phyloP scores from a whole-genome alignment of 2,329 filamentous ascomycete genomes.

The Epichloe scottii region DNA sequence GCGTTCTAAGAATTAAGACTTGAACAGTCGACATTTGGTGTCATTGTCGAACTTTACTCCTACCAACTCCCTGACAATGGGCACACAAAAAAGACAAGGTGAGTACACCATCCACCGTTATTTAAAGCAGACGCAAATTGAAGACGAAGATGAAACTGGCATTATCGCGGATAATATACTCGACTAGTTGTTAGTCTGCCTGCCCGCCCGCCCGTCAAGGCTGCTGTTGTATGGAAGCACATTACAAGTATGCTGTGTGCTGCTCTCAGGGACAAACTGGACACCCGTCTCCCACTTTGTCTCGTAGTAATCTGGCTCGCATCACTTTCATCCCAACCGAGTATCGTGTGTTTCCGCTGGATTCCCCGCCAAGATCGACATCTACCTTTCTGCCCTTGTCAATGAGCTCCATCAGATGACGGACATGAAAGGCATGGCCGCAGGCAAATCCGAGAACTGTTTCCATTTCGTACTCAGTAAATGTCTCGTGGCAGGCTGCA shows the following conservation, averaged over 20 bases:
- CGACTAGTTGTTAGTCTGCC: not conserved
- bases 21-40: not conserved
- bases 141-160: not conserved
- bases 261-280: slow-evolving; percentile 34
- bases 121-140: not conserved
- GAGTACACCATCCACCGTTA: not conserved
- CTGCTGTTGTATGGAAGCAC: not conserved
- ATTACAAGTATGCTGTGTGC: not conserved
- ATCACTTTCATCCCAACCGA: slow-evolving; percentile 81
- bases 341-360: slow-evolving; percentile 34
- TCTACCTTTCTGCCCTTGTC: slow-evolving; percentile 34
- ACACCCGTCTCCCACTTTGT: slow-evolving; percentile 55
- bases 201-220: not conserved
- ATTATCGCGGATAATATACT: not conserved
- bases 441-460: slow-evolving; percentile 71
- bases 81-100: not conserved
- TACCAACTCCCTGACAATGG: not conserved
- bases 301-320: slow-evolving; percentile 64
- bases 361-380: slow-evolving; percentile 30
- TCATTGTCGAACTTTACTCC: not conserved
- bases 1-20: not conserved
- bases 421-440: slow-evolving; percentile 69
- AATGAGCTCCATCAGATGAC: slow-evolving; percentile 50
- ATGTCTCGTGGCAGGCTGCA: slow-evolving; percentile 42
- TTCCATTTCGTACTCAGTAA: slow-evolving; percentile 51